phyloP scores from a whole-genome alignment of 2,329 filamentous ascomycete species.

The Akanthomyces muscarius region DNA sequence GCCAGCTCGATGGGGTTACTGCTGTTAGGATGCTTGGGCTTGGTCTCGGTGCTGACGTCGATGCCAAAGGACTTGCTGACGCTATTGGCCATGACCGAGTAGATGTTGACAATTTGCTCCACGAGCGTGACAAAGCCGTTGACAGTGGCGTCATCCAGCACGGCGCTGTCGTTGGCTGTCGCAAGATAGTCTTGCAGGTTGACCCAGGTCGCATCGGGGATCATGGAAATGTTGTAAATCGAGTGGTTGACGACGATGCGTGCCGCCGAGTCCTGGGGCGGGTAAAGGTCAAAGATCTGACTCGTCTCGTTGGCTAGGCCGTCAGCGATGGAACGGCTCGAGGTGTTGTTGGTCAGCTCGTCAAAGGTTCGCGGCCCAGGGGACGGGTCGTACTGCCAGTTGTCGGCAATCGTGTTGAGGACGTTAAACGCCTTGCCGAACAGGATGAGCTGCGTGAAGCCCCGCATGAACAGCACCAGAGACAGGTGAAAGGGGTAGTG shows the following conservation, averaged over 20 bases:
- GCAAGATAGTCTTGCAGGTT: slow-evolving; percentile 15
- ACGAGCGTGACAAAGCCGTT: background rate
- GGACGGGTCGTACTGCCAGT: slow-evolving; percentile 5
- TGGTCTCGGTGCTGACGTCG: slow-evolving; percentile 27
- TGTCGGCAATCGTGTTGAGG: slow-evolving; percentile 21
- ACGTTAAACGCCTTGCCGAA: slow-evolving; percentile 39
- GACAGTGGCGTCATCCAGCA: slow-evolving; percentile 12
- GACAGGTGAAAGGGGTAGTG: slow-evolving; percentile 63
- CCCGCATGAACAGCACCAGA: slow-evolving; percentile 61
- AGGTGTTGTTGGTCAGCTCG: slow-evolving; percentile 18
- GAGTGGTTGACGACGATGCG: slow-evolving; percentile 23
- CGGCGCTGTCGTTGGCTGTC: slow-evolving; percentile 13
- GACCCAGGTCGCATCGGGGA: slow-evolving; percentile 29
- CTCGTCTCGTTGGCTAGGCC: slow-evolving; percentile 20
- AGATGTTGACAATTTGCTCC: background rate
- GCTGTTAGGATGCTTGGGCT: slow-evolving; percentile 21
- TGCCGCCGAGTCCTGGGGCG: slow-evolving; percentile 24
- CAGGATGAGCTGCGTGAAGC: slow-evolving; percentile 53
- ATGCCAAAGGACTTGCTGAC: slow-evolving; percentile 22
- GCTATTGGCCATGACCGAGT: slow-evolving; percentile 10
- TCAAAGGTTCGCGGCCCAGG: slow-evolving; percentile 15
- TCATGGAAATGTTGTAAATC: slow-evolving; percentile 26
- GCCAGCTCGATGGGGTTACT: slow-evolving; percentile 17
- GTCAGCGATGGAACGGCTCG: slow-evolving; percentile 22
- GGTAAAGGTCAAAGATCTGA: slow-evolving; percentile 27